phyloP scores from a whole-genome alignment of 768 basidiomycete species.

The Russula dissimulans region DNA sequence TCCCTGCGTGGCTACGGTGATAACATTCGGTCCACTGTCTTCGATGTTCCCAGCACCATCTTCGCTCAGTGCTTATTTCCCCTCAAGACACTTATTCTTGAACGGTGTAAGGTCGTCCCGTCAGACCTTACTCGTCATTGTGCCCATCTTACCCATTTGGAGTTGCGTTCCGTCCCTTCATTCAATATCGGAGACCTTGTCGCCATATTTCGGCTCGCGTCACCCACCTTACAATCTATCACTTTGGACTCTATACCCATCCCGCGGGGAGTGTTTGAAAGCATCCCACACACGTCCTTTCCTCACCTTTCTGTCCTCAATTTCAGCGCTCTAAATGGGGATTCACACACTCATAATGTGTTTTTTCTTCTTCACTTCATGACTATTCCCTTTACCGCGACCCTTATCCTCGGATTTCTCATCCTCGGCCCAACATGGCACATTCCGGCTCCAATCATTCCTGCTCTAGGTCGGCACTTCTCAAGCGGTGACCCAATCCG shows the following conservation, averaged over 20 bases:
- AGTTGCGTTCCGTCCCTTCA: slow-evolving; percentile 9
- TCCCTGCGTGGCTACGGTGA: slow-evolving; percentile 12
- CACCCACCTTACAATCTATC: slow-evolving; percentile 12
- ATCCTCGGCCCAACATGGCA: slow-evolving; percentile 13
- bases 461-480: slow-evolving; percentile 9
- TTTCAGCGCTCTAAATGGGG: slow-evolving; percentile 7
- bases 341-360: slow-evolving; percentile 12
- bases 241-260: slow-evolving; percentile 14
- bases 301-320: slow-evolving; percentile 11
- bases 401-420: slow-evolving; percentile 12
- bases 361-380: slow-evolving; percentile 14
- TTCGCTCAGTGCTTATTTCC: slow-evolving; percentile 9
- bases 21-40: slow-evolving; percentile 3
- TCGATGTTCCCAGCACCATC: slow-evolving; percentile 10
- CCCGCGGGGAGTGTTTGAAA: slow-evolving; percentile 2
- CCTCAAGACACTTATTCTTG: slow-evolving; percentile 14
- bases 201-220: slow-evolving; percentile 4
- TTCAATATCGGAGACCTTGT: slow-evolving; percentile 12
- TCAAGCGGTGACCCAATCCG: slow-evolving; percentile 11
- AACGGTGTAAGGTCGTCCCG: slow-evolving; percentile 11
- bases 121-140: slow-evolving; percentile 9
- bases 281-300: not conserved
- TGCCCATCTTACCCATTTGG: slow-evolving; percentile 13
- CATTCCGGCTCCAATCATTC: slow-evolving; percentile 11
- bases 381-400: slow-evolving; percentile 1